Conservation (phyloP, 2,329 filamentous ascomycete species). For the Colletotrichum tropicicola region DNA sequence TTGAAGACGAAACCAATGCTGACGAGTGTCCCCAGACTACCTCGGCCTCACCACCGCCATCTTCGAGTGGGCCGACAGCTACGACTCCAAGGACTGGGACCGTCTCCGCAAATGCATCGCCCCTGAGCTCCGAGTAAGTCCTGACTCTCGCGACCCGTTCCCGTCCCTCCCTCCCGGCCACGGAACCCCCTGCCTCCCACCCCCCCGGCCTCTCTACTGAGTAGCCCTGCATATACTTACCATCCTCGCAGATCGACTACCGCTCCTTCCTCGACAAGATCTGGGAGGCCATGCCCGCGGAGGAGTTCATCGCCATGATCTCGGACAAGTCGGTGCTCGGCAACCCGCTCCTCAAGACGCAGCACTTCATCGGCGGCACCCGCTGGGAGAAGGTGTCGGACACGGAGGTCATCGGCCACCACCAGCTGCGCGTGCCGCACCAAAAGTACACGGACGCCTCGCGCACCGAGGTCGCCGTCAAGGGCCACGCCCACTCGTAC, state of each 20-base stretch:
- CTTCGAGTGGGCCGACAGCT: slow-evolving; percentile 72
- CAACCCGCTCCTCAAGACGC: slow-evolving; percentile 68
- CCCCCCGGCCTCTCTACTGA: too few species aligned
- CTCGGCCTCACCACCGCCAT: slow-evolving; percentile 57
- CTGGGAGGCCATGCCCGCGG: slow-evolving; percentile 69
- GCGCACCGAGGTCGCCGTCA: slow-evolving; percentile 58
- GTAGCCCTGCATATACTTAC: too few species aligned
- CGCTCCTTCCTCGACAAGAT: slow-evolving; percentile 67
- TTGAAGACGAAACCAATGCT: slow-evolving; percentile 54
- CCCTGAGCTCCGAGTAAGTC: slow-evolving; percentile 51
- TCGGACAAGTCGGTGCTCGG: slow-evolving; percentile 66
- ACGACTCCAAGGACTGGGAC: slow-evolving; percentile 72
- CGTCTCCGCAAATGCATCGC: slow-evolving; percentile 63
- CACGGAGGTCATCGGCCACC: slow-evolving; percentile 66
- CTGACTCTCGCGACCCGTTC: too few species aligned
- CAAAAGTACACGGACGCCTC: slow-evolving; percentile 66
- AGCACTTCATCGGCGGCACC: slow-evolving; percentile 70
- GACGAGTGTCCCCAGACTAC: slow-evolving; percentile 51
- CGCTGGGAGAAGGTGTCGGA: slow-evolving; percentile 67
- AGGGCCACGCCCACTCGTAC: slow-evolving; percentile 68
- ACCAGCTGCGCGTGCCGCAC: slow-evolving; percentile 70
- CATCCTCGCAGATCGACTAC: slow-evolving; percentile 70
- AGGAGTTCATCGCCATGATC: slow-evolving; percentile 70
- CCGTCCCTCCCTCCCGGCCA: too few species aligned
- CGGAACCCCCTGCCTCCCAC: too few species aligned